These are phyloP conservation scores for Suillus americanus DNA, from an alignment of 768 basidiomycete species.

Conservation along the genomic window DNA sequence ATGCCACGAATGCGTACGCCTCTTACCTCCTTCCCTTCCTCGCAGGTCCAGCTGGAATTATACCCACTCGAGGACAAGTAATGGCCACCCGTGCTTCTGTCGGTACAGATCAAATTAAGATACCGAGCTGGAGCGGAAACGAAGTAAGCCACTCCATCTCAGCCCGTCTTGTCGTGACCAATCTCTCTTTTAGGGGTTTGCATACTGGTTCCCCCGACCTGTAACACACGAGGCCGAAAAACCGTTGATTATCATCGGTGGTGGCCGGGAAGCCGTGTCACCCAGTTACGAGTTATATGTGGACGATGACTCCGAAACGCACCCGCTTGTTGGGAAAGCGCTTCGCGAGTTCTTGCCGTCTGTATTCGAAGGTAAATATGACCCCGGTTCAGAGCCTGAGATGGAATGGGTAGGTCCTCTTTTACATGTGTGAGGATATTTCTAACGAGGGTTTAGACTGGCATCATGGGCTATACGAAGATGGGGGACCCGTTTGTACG, in stretches of 20 bases:
- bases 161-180: background rate
- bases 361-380: slow-evolving; percentile 56
- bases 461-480: slow-evolving; percentile 77
- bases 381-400: slow-evolving; percentile 42
- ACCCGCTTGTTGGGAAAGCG: slow-evolving; percentile 43
- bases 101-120: slow-evolving; percentile 38
- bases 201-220: slow-evolving; percentile 86
- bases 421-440: background rate
- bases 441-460: slow-evolving; percentile 49
- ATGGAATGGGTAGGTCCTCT: slow-evolving; percentile 72
- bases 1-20: slow-evolving; percentile 86
- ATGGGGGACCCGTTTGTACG: slow-evolving; percentile 67
- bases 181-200: slow-evolving; percentile 39
- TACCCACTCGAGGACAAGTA: slow-evolving; percentile 75
- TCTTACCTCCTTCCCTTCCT: slow-evolving; percentile 75
- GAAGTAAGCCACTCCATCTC: slow-evolving; percentile 19
- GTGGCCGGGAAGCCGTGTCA: slow-evolving; percentile 47
- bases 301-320: slow-evolving; percentile 57
- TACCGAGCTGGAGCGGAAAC: slow-evolving; percentile 46
- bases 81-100: slow-evolving; percentile 45
- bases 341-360: slow-evolving; percentile 61
- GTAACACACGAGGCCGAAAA: slow-evolving; percentile 27
- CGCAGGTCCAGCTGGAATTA: slow-evolving; percentile 45
- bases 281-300: slow-evolving; percentile 50
- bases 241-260: slow-evolving; percentile 74